Conservation (phyloP, 352 stramenopile species). For the Globisporangium cederbergense region DNA sequence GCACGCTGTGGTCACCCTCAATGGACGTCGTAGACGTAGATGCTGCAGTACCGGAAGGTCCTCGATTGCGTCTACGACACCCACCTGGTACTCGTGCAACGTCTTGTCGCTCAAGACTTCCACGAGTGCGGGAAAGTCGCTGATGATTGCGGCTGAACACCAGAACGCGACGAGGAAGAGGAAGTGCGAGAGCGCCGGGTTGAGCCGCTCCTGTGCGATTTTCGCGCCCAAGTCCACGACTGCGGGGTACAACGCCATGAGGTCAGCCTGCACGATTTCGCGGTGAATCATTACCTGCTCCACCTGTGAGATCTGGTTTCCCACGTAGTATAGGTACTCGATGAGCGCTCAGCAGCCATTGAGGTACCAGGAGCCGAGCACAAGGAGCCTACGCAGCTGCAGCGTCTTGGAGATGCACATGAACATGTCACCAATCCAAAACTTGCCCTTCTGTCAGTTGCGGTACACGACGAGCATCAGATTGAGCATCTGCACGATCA, state of each 20-base stretch:
- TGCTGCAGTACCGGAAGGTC: conserved; percentile 7
- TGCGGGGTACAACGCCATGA: conserved; percentile 34
- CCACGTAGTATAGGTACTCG: conserved; percentile 27
- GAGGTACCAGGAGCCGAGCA: conserved; percentile 29
- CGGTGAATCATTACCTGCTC: conserved; percentile 31
- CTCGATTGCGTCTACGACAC: not conserved
- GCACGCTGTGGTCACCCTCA: conserved; percentile 3
- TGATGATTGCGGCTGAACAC: conserved; percentile 14
- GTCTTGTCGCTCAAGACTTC: conserved; percentile 6
- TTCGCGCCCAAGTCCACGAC: conserved; percentile 25
- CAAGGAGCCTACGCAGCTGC: conserved; percentile 27
- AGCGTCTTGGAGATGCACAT: conserved; percentile 34
- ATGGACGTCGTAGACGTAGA: conserved; percentile 8
- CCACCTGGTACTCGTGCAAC: conserved; percentile 8
- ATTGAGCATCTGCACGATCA: conserved; percentile 32
- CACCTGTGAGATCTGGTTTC: conserved; percentile 21
- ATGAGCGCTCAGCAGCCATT: conserved; percentile 36
- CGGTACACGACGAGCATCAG: conserved; percentile 32
- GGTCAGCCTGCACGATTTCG: conserved; percentile 25
- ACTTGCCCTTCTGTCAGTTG: conserved; percentile 22
- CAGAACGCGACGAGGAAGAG: conserved; percentile 27
- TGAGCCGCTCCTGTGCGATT: conserved; percentile 27
- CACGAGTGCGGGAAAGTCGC: not conserved
- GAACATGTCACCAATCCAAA: conserved; percentile 44
- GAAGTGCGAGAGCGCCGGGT: conserved; percentile 27